A percentile compares a stretch with the other conserved stretches of the same genome.
phyloP scores from a whole-genome alignment of 202 grass and related monocot species.

The Brachypodium distachyon region DNA sequence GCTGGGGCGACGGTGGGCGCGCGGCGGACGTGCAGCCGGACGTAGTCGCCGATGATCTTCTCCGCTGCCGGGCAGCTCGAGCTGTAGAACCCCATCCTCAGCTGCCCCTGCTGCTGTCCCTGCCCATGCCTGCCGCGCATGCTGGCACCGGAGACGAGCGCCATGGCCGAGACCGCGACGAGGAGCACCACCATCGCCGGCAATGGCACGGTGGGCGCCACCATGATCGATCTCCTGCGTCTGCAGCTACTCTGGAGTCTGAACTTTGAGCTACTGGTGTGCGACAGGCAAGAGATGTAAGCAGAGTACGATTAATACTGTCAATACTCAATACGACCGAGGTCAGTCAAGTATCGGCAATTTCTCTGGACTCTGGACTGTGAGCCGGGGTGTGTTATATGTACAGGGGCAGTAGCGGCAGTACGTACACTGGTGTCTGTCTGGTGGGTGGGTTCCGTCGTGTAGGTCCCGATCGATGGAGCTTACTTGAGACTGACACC shows the following conservation, averaged over 20 bases:
- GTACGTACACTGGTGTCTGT: not conserved
- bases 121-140: not conserved
- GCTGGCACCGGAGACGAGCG: not conserved
- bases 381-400: not conserved
- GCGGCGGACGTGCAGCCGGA: slow-evolving; percentile 62
- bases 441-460: not conserved
- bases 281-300: not conserved
- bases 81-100: slow-evolving; percentile 63
- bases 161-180: not conserved
- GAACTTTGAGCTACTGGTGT: not conserved
- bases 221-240: not conserved
- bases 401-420: not conserved
- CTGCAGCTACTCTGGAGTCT: not conserved
- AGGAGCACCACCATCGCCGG: not conserved
- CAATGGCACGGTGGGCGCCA: not conserved
- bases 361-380: no score
- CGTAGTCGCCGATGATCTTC: slow-evolving; percentile 54
- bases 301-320: no score
- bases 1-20: slow-evolving; percentile 69
- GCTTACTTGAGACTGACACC: not conserved
- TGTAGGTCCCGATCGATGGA: not conserved
- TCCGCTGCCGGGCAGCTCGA: slow-evolving; percentile 65
- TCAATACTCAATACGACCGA: no score
- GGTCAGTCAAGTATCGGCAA: no score
- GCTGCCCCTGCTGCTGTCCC: not conserved